Conservation (phyloP, 129 eudicot genomes). For the Erigeron canadensis region DNA sequence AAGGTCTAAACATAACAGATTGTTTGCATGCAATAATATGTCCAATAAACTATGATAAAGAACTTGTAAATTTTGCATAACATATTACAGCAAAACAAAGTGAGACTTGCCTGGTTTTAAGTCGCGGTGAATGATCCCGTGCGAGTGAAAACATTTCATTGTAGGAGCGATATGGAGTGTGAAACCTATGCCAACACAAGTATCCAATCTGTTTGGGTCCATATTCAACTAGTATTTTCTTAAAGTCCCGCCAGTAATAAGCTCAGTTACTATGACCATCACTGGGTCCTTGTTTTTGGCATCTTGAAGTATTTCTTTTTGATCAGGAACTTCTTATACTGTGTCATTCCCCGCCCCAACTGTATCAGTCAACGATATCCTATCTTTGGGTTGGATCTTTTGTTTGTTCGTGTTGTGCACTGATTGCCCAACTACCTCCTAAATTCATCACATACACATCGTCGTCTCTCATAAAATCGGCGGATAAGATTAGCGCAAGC, state of each 20-base stretch:
- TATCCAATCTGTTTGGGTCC: constrained; percentile 73
- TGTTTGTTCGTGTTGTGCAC: constrained; percentile 57
- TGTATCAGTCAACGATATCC: constrained; percentile 33
- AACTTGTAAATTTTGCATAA: constrained; percentile 1
- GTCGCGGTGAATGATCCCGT: constrained; percentile 94
- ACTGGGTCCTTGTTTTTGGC: constrained; percentile 76
- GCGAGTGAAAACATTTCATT: constrained; percentile 88
- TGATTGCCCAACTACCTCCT: constrained; percentile 98
- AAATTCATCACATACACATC: constrained; percentile 99
- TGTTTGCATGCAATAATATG: background rate
- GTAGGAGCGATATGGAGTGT: constrained; percentile 94
- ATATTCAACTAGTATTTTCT: constrained; percentile 63
- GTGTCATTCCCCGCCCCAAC: constrained; percentile 35
- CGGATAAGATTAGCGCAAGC: constrained; percentile 87
- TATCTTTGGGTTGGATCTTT: constrained; percentile 37
- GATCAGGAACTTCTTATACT: background rate
- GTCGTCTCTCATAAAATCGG: constrained; percentile 88
- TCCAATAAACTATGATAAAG: background rate
- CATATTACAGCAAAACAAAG: background rate
- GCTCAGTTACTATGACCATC: constrained; percentile 85
- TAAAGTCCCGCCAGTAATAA: constrained; percentile 78
- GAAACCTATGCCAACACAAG: constrained; percentile 64
- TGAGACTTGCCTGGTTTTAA: constrained; percentile 64
- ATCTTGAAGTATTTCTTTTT: constrained; percentile 52
- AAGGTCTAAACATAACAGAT: constrained; percentile 2